Base-by-base conservation (phyloP, 176 grass and related monocot species). In the Eleusine coracana region DNA sequence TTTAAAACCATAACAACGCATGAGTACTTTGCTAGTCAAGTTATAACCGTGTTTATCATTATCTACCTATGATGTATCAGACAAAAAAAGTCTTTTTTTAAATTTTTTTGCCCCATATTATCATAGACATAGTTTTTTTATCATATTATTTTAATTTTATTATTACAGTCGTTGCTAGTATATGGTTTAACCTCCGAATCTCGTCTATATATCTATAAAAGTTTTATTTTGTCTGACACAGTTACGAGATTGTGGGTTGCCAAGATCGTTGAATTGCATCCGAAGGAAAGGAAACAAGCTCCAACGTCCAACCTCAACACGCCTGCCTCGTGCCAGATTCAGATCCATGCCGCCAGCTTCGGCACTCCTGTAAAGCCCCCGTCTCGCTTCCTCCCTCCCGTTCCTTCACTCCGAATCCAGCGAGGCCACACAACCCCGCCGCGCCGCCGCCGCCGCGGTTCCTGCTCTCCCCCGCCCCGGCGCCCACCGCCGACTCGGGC, bases 311-410 rank as follows among this genome's bases (percentile, higher is more conserved):
- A 21, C 16, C 52, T 18, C 62, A 80, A 68, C 62, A 34, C 31
- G 44, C 64, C 55, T 28, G 4, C 20, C 18, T 12, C 7, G 9
- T 54, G 1, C 71, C 65, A 81, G 82, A 81, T 89, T 89, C 87
- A 89, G 87, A 89, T 89, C 87, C 82, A 71, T 85, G 87, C 82
- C 34, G 71, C 81, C 44, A n/a, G 70, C 81, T 49, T 61, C 81
- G 50, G 64, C 56, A 56, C 66, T 76, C 17, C 6, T 58, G 82
- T 85, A 77, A 84, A 72, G 28, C 16, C 82, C 56, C 56, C 56
- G 56, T 55, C 42, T 15, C 9, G 16, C 76, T 80, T 17, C 86
- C 79, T 18, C n/a, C 80, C 79, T 18, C 66, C 82, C 15, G 28
- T 60, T n/a, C 61, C 27, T 21, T 16, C 44, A 0, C 42, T 3